Evolutionary conservation across 345 rosid species (phyloP).

Genomic region (Orychophragmus violaceus): DNA sequence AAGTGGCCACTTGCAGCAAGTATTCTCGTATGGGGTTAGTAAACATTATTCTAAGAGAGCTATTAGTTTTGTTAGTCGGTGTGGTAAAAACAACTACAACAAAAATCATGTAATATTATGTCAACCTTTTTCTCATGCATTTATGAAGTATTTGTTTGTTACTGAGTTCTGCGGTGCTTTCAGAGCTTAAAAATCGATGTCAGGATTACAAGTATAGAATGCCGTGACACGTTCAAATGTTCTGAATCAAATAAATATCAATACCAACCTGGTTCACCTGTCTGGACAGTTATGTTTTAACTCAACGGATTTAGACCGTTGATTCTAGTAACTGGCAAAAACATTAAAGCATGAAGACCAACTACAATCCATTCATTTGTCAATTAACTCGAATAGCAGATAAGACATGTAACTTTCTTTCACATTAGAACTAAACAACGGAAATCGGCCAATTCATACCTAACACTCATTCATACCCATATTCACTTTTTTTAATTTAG

Average conservation of each 20-base stretch:
- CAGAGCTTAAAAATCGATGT: neutral
- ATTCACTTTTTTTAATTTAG: no score
- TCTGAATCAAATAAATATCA: neutral
- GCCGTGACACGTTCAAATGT: neutral
- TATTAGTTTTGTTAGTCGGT: neutral
- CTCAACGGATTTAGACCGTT: neutral
- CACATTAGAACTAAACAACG: neutral
- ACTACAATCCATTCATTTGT: neutral
- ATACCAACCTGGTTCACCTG: neutral
- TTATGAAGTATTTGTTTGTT: neutral
- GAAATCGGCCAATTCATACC: no score
- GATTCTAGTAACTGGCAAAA: neutral
- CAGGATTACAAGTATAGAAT: neutral
- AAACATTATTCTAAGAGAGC: neutral
- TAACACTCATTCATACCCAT: no score
- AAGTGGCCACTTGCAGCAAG: neutral
- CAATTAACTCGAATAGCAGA: neutral
- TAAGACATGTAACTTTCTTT: neutral
- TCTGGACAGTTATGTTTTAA: slow-evolving; percentile 1
- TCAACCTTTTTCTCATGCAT: neutral
- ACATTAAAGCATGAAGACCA: neutral
- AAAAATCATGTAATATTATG: neutral
- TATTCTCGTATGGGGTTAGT: neutral
- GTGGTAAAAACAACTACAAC: neutral
- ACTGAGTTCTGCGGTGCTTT: neutral